phyloP scores from a whole-genome alignment of 257 asterid genomes.

The Lycium ferocissimum region DNA sequence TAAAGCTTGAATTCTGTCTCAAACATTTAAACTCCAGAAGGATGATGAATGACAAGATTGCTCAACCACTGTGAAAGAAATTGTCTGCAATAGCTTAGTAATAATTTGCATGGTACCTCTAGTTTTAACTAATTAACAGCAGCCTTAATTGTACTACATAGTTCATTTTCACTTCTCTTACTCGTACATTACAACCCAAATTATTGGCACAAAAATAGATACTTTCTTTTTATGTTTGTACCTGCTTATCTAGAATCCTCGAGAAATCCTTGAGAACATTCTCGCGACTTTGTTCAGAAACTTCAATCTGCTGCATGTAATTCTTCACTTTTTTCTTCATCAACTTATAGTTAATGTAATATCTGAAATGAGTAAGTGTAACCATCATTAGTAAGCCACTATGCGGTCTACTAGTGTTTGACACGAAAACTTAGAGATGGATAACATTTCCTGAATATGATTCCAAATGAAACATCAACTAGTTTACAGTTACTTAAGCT shows the following conservation, averaged over 20 bases:
- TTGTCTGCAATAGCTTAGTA: too few species aligned
- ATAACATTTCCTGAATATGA: not conserved
- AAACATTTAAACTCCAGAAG: too few species aligned
- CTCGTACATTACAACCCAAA: not conserved
- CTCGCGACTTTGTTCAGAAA: conserved; percentile 66
- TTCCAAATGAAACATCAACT: not conserved
- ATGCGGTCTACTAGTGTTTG: not conserved
- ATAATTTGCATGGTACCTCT: not conserved
- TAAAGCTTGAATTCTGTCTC: too few species aligned
- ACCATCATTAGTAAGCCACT: not conserved
- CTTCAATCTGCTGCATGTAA: conserved; percentile 71
- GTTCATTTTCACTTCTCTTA: not conserved
- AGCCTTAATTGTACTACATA: not conserved
- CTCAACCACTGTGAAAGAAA: too few species aligned
- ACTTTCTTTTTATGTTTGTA: conserved; percentile 25
- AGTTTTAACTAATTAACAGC: not conserved
- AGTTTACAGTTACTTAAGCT: not conserved
- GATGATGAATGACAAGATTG: too few species aligned
- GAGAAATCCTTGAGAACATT: conserved; percentile 93
- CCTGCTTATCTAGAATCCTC: conserved; percentile 90
- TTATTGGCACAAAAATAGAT: not conserved
- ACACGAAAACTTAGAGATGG: not conserved
- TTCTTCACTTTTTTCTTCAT: conserved; percentile 93
- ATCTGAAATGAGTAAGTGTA: conserved; percentile 49
- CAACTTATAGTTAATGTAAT: conserved; percentile 92